Evolutionary conservation across 768 basidiomycete genomes (phyloP).

Genomic region (Russula sp.): DNA sequence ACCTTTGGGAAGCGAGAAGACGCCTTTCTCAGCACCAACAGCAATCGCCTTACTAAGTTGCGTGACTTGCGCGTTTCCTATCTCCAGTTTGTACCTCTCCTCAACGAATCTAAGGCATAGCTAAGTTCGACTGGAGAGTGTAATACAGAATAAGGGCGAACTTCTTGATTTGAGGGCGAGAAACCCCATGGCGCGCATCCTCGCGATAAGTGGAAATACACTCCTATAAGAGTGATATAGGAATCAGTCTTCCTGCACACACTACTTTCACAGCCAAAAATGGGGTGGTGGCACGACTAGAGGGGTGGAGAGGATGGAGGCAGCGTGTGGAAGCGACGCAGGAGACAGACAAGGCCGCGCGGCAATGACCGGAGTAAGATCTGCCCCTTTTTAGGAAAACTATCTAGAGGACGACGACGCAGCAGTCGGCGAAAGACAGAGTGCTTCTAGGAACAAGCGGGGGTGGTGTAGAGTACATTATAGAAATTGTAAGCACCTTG

Average conservation of each 20-base stretch:
- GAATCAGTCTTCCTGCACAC: conserved; percentile 16
- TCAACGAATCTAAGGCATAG: conserved; percentile 62
- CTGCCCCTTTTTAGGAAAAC: conserved; percentile 35
- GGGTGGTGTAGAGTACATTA: conserved; percentile 12
- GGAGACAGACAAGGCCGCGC: conserved; percentile 25
- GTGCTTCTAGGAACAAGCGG: conserved; percentile 15
- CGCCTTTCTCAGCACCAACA: conserved; percentile 72
- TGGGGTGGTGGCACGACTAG: background rate
- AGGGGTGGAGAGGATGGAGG: conserved; percentile 17
- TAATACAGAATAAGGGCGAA: conserved; percentile 32
- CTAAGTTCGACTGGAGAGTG: conserved; percentile 1
- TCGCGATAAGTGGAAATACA: conserved; percentile 68
- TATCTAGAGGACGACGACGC: conserved; percentile 19
- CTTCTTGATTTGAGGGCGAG: conserved; percentile 92
- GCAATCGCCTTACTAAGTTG: conserved; percentile 78
- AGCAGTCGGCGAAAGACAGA: conserved; percentile 5
- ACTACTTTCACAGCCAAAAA: conserved; percentile 4
- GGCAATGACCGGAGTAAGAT: conserved; percentile 32
- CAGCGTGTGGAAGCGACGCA: conserved; percentile 20
- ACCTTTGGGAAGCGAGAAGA: conserved; percentile 90
- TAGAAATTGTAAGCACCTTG: conserved; percentile 43
- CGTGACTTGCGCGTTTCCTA: conserved; percentile 68
- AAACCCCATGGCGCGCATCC: conserved; percentile 77
- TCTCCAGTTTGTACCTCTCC: conserved; percentile 71
- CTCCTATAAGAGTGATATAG: conserved; percentile 46